Evolutionary conservation across 495 filamentous ascomycete species (phyloP).

Genomic region (Lineolata rhizophorae): DNA sequence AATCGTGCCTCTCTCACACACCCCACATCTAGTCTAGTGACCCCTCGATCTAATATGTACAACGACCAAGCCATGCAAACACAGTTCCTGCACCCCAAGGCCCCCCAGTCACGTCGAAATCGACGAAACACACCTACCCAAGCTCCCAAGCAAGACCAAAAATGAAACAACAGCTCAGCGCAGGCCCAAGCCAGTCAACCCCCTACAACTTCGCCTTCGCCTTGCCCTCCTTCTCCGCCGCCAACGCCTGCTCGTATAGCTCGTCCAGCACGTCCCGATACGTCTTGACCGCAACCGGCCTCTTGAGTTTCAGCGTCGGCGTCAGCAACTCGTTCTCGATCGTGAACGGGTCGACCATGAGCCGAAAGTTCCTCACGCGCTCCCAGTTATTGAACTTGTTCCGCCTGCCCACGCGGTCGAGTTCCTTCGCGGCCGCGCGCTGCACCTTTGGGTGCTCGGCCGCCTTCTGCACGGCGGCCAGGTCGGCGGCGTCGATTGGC

Average conservation of each 20-base stretch:
- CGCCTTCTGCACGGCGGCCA: conserved; percentile 40
- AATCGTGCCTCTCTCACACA: too few species aligned
- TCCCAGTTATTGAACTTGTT: conserved; percentile 83
- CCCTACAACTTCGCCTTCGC: conserved; percentile 31
- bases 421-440: conserved; percentile 51
- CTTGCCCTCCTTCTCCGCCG: conserved; percentile 15
- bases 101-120: too few species aligned
- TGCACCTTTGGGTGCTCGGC: conserved; percentile 44
- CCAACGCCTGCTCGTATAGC: conserved; percentile 46
- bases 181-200: too few species aligned
- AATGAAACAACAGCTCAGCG: too few species aligned
- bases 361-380: conserved; percentile 46
- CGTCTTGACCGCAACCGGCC: conserved; percentile 60
- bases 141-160: too few species aligned
- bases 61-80: too few species aligned
- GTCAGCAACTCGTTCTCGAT: conserved; percentile 90
- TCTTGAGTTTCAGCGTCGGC: conserved; percentile 97
- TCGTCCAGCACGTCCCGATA: conserved; percentile 55
- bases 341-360: conserved; percentile 76
- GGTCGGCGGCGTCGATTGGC: conserved; percentile 36
- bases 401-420: conserved; percentile 61
- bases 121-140: too few species aligned
- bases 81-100: too few species aligned
- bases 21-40: too few species aligned
- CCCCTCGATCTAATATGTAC: too few species aligned